A percentile compares a stretch with the other conserved stretches of the same genome.
Evolutionary conservation across 805 yeast genomes (phyloP).

Genomic region (Monosporozyma solicola): DNA sequence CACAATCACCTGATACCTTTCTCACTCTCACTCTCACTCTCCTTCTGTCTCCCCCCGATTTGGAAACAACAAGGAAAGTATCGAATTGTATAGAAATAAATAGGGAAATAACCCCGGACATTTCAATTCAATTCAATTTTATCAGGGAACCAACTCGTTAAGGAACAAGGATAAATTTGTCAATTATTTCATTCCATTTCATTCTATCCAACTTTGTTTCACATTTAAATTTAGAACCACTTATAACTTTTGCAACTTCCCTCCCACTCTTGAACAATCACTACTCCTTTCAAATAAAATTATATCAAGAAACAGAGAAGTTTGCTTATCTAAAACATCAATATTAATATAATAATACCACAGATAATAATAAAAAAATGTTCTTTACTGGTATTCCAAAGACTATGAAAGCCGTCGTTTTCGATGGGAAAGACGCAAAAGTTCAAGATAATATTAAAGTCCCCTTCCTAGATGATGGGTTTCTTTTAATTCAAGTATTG

Average conservation of each 20-base stretch:
- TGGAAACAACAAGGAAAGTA: background rate
- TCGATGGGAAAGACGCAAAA: slow-evolving; percentile 28
- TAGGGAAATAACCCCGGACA: background rate
- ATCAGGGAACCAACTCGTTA: background rate
- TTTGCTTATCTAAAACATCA: too few relatives aligned
- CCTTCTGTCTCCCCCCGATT: background rate
- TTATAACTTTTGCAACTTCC: background rate
- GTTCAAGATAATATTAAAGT: slow-evolving; percentile 25
- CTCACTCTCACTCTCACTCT: too few relatives aligned
- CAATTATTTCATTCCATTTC: too few relatives aligned
- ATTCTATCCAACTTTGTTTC: too few relatives aligned
- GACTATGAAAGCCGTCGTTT: slow-evolving; percentile 37
- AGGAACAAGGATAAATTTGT: background rate
- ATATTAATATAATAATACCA: background rate
- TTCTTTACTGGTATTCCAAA: slow-evolving; percentile 15
- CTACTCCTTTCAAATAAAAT: too few relatives aligned
- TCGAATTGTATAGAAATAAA: background rate
- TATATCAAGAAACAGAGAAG: too few relatives aligned
- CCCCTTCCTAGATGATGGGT: slow-evolving; percentile 29
- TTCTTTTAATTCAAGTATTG: slow-evolving; percentile 41
- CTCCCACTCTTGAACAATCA: background rate
- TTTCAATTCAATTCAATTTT: background rate
- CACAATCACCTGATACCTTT: background rate
- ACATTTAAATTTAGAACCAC: background rate
- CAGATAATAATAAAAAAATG: slow-evolving; percentile 3